A percentile compares a stretch with the other conserved stretches of the same genome.
Conservation (phyloP, 164 flowering plant genomes). For the Nelumbo lutea region DNA sequence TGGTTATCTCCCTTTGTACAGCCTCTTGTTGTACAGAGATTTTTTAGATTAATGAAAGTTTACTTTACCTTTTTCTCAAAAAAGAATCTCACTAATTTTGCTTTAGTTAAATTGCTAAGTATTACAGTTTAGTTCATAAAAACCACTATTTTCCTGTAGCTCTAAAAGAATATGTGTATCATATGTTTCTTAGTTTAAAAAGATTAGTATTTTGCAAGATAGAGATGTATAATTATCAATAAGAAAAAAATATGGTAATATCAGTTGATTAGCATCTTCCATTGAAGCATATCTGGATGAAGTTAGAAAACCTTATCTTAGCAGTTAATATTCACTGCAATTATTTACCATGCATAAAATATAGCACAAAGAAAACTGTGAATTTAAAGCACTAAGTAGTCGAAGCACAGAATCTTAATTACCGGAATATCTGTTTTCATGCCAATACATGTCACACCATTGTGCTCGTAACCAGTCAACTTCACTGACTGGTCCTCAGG, state of each 20-base stretch:
- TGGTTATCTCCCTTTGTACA: too few relatives aligned
- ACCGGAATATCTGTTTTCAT: conserved; percentile 97
- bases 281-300: not conserved
- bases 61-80: too few relatives aligned
- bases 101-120: too few relatives aligned
- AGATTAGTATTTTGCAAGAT: not conserved
- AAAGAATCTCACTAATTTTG: too few relatives aligned
- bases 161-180: too few relatives aligned
- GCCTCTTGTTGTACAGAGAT: too few relatives aligned
- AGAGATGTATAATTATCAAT: not conserved
- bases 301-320: not conserved
- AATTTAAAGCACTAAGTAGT: not conserved
- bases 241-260: too few relatives aligned
- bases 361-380: conserved; percentile 3
- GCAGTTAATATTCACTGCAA: not conserved
- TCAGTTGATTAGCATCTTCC: not conserved
- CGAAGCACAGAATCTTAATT: conserved; percentile 10
- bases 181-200: too few relatives aligned
- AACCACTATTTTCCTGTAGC: too few relatives aligned
- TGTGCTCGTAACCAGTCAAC: conserved; percentile 90
- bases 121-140: too few relatives aligned
- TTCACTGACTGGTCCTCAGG: conserved; percentile 78
- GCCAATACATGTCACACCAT: conserved; percentile 93
- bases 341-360: not conserved
- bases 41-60: too few relatives aligned